Evolutionary conservation across 768 basidiomycete genomes (phyloP), one percentile per base, ranked within the genome.

Genomic region (Trametes punicea): DNA sequence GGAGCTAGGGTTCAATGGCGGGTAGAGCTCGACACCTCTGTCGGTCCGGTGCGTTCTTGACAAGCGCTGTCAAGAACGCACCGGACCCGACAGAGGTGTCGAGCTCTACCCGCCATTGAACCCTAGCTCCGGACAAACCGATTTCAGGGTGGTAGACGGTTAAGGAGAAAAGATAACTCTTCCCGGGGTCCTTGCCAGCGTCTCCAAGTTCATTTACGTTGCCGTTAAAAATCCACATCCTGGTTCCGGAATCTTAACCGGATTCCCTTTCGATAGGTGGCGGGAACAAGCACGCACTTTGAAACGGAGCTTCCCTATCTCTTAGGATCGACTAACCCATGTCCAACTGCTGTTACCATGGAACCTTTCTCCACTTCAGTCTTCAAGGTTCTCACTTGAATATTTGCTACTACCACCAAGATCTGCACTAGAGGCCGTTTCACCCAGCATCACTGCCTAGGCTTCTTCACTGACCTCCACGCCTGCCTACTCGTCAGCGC

Each of bases 331-430:
- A 85, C 84, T 87, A 77, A 86, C 84, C 84, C 84, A 82, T 85
- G 84, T 85, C 81, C 85, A 86, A 86, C 83, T 84, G 82, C 83
- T 85, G 84, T 86, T 85, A 84, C 81, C 85, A 85, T 81, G 83
- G 83, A 85, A 85, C 85, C 84, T 84, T 86, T 87, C 84, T 84
- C 85, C 85, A 86, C 85, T 86, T 86, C 85, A 85, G 85, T 85
- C 85, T 82, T 84, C 84, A 81, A 85, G 82, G 85, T 78, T 85
- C 84, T 84, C 84, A 83, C 81, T 85, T 83, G 85, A 85, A 83
- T 86, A 87, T 86, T 86, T 86, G 85, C 84, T 87, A 87, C 85
- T 86, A 82, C 83, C 83, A 87, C 85, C 84, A 85, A 86, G 84
- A 88, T 85, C 85, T 86, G 84, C 83, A 84, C 84, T 84, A 84